These are phyloP conservation scores for Symbiotaphrina buchneri DNA, from an alignment of 495 filamentous ascomycete genomes.

Conservation along the genomic window DNA sequence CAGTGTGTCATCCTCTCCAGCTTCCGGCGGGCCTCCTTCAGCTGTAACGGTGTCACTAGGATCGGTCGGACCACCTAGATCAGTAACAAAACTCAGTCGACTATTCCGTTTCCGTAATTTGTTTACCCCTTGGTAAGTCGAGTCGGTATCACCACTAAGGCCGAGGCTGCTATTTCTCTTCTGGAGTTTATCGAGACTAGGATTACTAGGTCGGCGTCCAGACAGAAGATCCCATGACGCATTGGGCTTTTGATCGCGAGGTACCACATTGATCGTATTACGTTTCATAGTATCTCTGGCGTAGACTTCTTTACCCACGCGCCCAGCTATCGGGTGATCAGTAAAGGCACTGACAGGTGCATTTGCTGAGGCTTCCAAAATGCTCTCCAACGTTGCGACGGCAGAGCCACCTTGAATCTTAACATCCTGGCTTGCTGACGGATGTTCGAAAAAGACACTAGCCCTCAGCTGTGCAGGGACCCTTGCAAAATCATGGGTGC, in stretches of 20 bases:
- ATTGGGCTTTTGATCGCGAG: neutral
- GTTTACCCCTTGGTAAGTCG: no score
- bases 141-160: no score
- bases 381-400: constrained; percentile 74
- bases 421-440: constrained; percentile 31
- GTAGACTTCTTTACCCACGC: constrained; percentile 14
- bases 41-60: constrained; percentile 2
- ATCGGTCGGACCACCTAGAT: neutral
- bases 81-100: no score
- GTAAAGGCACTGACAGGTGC: constrained; percentile 92
- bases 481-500: constrained; percentile 18
- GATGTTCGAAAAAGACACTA: constrained; percentile 72
- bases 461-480: constrained; percentile 81
- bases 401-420: constrained; percentile 62
- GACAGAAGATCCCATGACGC: no score
- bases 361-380: constrained; percentile 78
- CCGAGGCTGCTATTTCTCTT: no score
- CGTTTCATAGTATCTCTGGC: constrained; percentile 8
- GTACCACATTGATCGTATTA: constrained; percentile 1
- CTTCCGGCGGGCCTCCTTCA: no score
- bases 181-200: no score
- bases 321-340: constrained; percentile 70
- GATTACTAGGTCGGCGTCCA: no score
- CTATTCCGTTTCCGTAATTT: no score
- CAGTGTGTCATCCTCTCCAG: no score